These are phyloP conservation scores for Carpinus viminea DNA, from an alignment of 306 rosid genomes.

Conservation along the genomic window DNA sequence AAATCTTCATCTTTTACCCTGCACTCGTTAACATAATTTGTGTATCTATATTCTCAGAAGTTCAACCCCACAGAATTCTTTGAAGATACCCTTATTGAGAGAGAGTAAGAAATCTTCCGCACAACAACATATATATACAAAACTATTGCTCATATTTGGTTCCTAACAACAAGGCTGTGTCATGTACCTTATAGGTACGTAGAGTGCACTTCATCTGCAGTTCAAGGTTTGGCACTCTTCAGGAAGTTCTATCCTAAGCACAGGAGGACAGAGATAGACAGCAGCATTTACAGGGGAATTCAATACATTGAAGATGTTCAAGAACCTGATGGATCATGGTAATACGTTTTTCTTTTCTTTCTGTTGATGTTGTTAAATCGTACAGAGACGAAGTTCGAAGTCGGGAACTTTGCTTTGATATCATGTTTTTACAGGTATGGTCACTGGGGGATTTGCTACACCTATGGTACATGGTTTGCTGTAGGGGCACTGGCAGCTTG, in stretches of 20 bases:
- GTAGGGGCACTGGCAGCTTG: conserved; percentile 50
- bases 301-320: conserved; percentile 46
- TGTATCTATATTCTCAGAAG: conserved; percentile 31
- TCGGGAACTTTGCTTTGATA: no score
- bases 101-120: no score
- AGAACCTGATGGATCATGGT: conserved; percentile 77
- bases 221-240: conserved; percentile 53
- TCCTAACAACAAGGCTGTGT: neutral
- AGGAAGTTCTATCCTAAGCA: conserved; percentile 53
- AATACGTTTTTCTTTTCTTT: no score
- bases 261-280: conserved; percentile 56
- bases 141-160: conserved; percentile 23
- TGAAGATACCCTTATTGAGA: conserved; percentile 34
- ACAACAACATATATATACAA: no score
- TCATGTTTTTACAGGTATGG: conserved; percentile 71
- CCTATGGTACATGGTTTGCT: conserved; percentile 76
- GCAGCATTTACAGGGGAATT: conserved; percentile 43
- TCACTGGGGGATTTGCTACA: conserved; percentile 80
- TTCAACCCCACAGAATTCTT: conserved; percentile 66
- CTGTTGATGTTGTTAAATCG: no score
- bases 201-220: conserved; percentile 68
- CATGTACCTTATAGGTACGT: conserved; percentile 41
- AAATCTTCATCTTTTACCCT: no score
- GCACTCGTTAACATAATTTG: neutral
- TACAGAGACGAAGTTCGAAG: no score